Evolutionary conservation across 257 asterid genomes (phyloP).

Genomic region (Ophiorrhiza pumila): DNA sequence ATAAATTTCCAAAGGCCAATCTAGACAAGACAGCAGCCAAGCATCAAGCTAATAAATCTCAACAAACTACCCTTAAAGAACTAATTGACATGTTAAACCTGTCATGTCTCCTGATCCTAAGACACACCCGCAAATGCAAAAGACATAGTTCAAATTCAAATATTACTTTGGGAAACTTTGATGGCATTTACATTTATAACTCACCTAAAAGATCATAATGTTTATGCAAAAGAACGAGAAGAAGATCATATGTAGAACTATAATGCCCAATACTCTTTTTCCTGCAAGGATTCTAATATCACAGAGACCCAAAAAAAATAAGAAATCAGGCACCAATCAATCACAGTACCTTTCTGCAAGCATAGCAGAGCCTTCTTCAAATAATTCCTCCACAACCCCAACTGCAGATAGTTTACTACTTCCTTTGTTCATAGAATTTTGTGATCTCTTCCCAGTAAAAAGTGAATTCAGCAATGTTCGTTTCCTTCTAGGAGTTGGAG

Average conservation of each 20-base stretch:
- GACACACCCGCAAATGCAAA: neutral
- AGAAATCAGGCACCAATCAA: neutral
- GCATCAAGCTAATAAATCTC: neutral
- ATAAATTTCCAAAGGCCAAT: neutral
- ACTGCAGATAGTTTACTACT: constrained; percentile 79
- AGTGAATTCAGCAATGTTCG: constrained; percentile 63
- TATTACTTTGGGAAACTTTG: neutral
- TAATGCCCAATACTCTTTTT: neutral
- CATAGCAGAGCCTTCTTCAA: constrained; percentile 99
- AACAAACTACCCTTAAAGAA: neutral
- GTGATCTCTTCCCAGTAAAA: constrained; percentile 58
- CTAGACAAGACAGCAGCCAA: neutral
- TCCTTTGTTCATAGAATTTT: constrained; percentile 48
- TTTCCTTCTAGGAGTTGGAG: constrained; percentile 68
- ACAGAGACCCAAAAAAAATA: neutral
- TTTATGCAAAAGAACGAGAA: no score
- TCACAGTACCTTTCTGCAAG: constrained; percentile 86
- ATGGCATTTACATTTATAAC: neutral
- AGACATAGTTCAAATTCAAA: neutral
- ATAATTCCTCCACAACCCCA: constrained; percentile 92
- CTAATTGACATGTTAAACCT: neutral
- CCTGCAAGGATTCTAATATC: neutral
- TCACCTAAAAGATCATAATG: neutral
- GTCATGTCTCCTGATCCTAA: neutral
- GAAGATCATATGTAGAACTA: neutral